Evolutionary conservation across 2,329 filamentous ascomycete genomes (phyloP).

Genomic region (Nannizziopsis barbatae): DNA sequence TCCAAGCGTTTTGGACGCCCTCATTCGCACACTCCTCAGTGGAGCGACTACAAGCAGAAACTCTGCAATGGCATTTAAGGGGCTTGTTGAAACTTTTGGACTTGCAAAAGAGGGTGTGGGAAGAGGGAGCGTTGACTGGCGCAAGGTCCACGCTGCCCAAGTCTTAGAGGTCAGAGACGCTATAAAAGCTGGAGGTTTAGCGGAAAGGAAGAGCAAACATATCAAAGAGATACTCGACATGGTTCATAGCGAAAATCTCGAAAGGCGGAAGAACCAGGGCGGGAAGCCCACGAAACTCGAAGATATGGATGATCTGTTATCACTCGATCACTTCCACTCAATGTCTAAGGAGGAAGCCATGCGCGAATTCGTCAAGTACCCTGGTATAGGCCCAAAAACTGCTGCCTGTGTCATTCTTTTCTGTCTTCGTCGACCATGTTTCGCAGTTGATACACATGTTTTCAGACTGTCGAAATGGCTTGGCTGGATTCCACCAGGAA

Average conservation of each 20-base stretch:
- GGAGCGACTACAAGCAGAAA: slow-evolving; percentile 51
- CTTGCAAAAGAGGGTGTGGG: slow-evolving; percentile 51
- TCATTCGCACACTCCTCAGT: slow-evolving; percentile 52
- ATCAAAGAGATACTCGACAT: slow-evolving; percentile 65
- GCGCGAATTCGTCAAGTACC: slow-evolving; percentile 46
- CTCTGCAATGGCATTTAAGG: slow-evolving; percentile 54
- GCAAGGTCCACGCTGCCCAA: slow-evolving; percentile 52
- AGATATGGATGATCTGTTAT: slow-evolving; percentile 47
- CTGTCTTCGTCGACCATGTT: slow-evolving; percentile 51
- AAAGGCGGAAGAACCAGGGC: slow-evolving; percentile 42
- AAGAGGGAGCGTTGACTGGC: slow-evolving; percentile 64
- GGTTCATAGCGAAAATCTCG: slow-evolving; percentile 57
- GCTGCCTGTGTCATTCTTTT: slow-evolving; percentile 55
- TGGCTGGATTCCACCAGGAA: slow-evolving; percentile 47
- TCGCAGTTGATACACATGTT: slow-evolving; percentile 57
- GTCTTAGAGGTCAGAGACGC: slow-evolving; percentile 53
- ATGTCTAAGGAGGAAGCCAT: slow-evolving; percentile 48
- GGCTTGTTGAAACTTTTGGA: slow-evolving; percentile 54
- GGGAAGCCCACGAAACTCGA: slow-evolving; percentile 25
- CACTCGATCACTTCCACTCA: slow-evolving; percentile 50
- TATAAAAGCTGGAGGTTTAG: slow-evolving; percentile 60
- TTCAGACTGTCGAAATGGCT: slow-evolving; percentile 53
- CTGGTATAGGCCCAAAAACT: slow-evolving; percentile 56
- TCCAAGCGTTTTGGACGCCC: slow-evolving; percentile 52
- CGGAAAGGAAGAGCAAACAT: slow-evolving; percentile 56